These are phyloP conservation scores for Moelleriella libera DNA, from an alignment of 2,329 filamentous ascomycete species.

Conservation along the genomic window DNA sequence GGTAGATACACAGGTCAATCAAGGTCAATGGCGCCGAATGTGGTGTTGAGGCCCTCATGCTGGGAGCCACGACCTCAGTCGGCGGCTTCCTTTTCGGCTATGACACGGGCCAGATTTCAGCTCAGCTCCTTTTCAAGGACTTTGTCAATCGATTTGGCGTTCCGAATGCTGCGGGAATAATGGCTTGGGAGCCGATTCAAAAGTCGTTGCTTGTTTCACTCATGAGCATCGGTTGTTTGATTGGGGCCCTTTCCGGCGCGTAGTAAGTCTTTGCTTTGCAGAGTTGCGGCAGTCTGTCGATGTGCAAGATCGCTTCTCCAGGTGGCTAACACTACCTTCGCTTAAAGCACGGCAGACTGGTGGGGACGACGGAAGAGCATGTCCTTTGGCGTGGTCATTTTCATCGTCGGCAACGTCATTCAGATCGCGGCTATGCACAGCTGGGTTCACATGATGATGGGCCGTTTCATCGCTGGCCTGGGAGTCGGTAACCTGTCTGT, in stretches of 20 bases:
- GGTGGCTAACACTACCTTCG: background rate
- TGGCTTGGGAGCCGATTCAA: conserved; percentile 24
- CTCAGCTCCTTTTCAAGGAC: conserved; percentile 34
- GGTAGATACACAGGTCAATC: conserved; percentile 16
- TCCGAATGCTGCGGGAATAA: conserved; percentile 20
- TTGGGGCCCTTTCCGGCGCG: conserved; percentile 38
- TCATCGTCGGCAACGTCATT: conserved; percentile 49
- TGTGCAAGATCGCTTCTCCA: background rate
- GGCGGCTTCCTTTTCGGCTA: conserved; percentile 51
- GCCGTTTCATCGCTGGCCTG: conserved; percentile 51
- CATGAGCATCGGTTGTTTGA: conserved; percentile 38
- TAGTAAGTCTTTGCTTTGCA: conserved; percentile 15
- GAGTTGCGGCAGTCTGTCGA: background rate
- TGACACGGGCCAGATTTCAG: conserved; percentile 46
- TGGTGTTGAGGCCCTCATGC: conserved; percentile 22
- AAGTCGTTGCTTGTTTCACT: conserved; percentile 41
- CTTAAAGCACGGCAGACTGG: conserved; percentile 34
- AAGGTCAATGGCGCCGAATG: conserved; percentile 27
- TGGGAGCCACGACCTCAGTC: conserved; percentile 39
- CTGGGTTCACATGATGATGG: conserved; percentile 55
- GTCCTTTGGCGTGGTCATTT: conserved; percentile 37
- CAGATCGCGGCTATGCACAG: conserved; percentile 43
- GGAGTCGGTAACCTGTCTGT: conserved; percentile 54
- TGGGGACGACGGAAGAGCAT: conserved; percentile 43
- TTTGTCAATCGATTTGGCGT: conserved; percentile 43